Base-by-base conservation (phyloP, 352 stramenopile genomes). In the Globisporangium viniferum region DNA sequence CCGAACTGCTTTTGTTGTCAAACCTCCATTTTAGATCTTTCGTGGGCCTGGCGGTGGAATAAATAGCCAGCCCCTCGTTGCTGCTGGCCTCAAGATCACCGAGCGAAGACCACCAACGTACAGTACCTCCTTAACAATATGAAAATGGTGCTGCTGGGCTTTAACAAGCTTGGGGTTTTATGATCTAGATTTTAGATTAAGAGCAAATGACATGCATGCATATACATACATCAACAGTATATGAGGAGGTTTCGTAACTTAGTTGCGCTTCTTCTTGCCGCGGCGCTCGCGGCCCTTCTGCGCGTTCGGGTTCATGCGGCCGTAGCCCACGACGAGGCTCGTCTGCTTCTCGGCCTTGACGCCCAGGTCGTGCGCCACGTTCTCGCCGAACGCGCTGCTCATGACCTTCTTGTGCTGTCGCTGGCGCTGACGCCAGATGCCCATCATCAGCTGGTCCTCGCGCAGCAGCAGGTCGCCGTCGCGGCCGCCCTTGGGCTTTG, bases 401-500 rank as follows among this genome's bases (percentile, higher is more conserved):
- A 95, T 91, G 39, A 94, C 84, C 69, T 94, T 94, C 71, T 91
- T 87, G 75, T 93, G 95, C 59, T 98, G 91, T 14, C 97, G 97
- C 74, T 95, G 86, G 51, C 89, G 87, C 82, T 99, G 96, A 68
- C 90, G 90, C 97, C 97, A 99, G 57, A 97, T 98, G 66, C 97
- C 97, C 53, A 93, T 92, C 68, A 99, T 78, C 9, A 99, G 82
- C 78, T 99, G 97, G 82, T 99, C 97, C 77, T 99, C 97, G 44
- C 97, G 86, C 51, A 99, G 86, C 56, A 99, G 78, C 24, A 99
- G 70, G 72, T 99, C 97, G 57, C 97, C 97, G 60, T 98, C 73
- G 20, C 90, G 88, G 5, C 91, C 93, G 61, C 93, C 92, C 70
- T 96, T 97, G 31, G 96, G 88, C 77, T 98, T 99, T 8, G 97